These are phyloP conservation scores for Russula emetica DNA, from an alignment of 768 basidiomycete species.

Conservation along the genomic window DNA sequence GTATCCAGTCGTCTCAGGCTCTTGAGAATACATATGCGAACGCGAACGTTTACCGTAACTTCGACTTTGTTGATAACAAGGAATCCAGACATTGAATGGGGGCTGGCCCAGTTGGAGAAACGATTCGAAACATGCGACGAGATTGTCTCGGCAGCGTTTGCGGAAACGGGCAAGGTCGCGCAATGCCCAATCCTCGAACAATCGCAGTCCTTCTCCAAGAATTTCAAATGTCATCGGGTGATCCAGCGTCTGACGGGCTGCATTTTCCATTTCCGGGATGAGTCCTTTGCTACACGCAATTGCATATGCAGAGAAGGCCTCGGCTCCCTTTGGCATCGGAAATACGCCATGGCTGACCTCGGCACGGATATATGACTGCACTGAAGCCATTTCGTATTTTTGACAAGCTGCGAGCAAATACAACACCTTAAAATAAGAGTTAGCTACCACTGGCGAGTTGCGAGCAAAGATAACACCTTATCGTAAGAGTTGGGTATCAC, in stretches of 20 bases:
- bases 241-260: no score
- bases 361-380: constrained; percentile 2
- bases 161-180: no score
- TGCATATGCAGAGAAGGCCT: neutral
- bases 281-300: neutral
- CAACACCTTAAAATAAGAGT: neutral
- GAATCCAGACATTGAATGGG: neutral
- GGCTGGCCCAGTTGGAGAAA: neutral
- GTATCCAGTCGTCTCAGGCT: neutral
- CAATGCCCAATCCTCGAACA: no score
- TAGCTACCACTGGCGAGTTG: neutral
- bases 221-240: no score
- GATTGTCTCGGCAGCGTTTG: no score
- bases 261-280: no score
- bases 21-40: neutral
- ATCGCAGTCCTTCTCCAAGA: no score
- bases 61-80: neutral
- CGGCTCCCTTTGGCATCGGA: neutral
- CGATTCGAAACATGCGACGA: neutral
- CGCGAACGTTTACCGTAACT: no score
- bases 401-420: constrained; percentile 21
- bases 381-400: constrained; percentile 30
- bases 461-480: neutral
- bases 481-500: constrained; percentile 5
- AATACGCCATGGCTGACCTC: neutral